Evolutionary conservation across 305 asterid species (phyloP), one percentile per base, ranked within the genome.

Genomic region (Lippia alba): DNA sequence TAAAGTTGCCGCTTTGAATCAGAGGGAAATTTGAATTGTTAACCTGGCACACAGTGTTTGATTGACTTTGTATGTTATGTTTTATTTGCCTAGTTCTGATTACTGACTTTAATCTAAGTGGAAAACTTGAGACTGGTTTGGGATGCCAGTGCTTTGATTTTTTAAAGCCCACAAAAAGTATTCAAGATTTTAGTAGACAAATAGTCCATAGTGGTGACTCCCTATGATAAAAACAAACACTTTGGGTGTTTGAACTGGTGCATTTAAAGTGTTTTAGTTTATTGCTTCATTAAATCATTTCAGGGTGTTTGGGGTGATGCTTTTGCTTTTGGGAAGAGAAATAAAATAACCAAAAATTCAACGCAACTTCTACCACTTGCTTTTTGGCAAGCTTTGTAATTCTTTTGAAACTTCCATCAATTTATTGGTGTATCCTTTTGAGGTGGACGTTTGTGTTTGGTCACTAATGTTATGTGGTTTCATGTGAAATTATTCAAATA

Each of bases 111-210:
- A 49, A 55, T 62, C 59, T 54, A 17, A 16, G 46, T 46, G 19
- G 51, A 60, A 64, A 56, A n/a, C 55, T 58, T 49, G 74, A 63
- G 61, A 49, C 12, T 33, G 48, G 51, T 8, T 46, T 56, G 57
- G 51, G 60, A 69, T 41, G 15, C 36, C 12, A 56, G 64, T 48
- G 11, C 15, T 15, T 24, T n/a, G n/a, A n/a, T n/a, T n/a, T n/a
- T n/a, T n/a, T 58, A 20, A 12, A 34, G 58, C 36, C 58, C 9
- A 10, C 51, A n/a, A 36, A 7, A 45, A 69, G 40, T 24, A 9
- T 39, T 36, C 9, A 36, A 36, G 30, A 36, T 36, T 36, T 30
- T 39, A 67, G 49, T 17, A 33, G 64, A 70, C 55, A 65, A 12
- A 18, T 57, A 30, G 46, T 69, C 32, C n/a, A 39, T 36, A 19